Base-by-base conservation (phyloP, 2,329 filamentous ascomycete species). In the Neodidymelliopsis sp. region DNA sequence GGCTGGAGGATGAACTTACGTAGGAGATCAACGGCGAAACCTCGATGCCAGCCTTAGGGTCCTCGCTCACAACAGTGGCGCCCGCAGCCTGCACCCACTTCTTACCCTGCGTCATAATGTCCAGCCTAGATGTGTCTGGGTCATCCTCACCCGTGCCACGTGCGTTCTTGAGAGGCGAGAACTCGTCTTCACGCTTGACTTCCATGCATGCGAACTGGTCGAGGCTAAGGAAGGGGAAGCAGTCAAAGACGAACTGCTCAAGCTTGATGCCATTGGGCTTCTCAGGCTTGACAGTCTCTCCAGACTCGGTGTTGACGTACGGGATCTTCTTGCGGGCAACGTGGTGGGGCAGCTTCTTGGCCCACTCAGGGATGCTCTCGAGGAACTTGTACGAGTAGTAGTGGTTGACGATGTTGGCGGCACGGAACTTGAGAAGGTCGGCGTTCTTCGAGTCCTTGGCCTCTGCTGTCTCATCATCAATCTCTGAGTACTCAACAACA, bases 401-500 rank as follows among this genome's bases (percentile, higher is more conserved):
- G 82, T 99, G 94, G 82, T 99, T 99, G 78, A 99, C 94, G 65
- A 99, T 99, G 80, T 99, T 99, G 69, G 93, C 94, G 49, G 94
- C 93, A 55, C 94, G 89, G 86, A 96, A 97, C 77, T 93, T 95
- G 71, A 99, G 86, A 43, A 97, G 81, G 49, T 84, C 86, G 3
- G 84, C 80, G 67, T 96, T 86, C 74, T 89, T 89, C 44, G 87
- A 76, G 70, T 99, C 94, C 70, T 87, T 84, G 59, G 92, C 93
- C 76, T 95, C 90, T 49, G 93, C 89, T n/a, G 90, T 94, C 56
- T 85, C 87, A 59, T 84, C 77, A 79, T 95, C 89, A 64, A 99
- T 97, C 79, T 99, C 94, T 5, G 91, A 96, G 81, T 99, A 99
- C 79, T 99, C 94, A 43, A 99, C 93, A 3, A 99, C 94, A 70